Evolutionary conservation across 2,329 filamentous ascomycete species (phyloP).

Genomic region (Aureobasidium sp.): DNA sequence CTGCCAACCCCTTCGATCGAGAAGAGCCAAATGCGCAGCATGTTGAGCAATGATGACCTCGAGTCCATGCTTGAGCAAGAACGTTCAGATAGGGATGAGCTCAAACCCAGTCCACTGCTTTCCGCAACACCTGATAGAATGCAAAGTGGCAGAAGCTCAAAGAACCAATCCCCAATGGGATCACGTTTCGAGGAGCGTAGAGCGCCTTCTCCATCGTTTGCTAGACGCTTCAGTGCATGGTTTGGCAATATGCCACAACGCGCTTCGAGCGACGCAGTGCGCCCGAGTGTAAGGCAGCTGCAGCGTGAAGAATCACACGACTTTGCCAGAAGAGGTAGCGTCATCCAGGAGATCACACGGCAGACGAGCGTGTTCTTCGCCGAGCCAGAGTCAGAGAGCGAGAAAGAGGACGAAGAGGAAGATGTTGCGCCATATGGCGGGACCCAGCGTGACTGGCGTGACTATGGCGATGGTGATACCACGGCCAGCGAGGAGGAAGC

Average conservation of each 20-base stretch:
- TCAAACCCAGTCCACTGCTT: slow-evolving; percentile 21
- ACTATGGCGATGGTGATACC: slow-evolving; percentile 6
- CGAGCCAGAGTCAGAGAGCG: slow-evolving; percentile 26
- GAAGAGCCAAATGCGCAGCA: slow-evolving; percentile 21
- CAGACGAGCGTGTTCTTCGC: slow-evolving; percentile 41
- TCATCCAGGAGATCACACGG: slow-evolving; percentile 36
- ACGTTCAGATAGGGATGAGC: slow-evolving; percentile 21
- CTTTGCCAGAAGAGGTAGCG: slow-evolving; percentile 21
- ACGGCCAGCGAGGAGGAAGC: slow-evolving; percentile 12
- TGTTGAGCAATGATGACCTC: slow-evolving; percentile 41
- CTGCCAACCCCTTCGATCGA: slow-evolving; percentile 22
- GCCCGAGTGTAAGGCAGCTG: slow-evolving; percentile 7
- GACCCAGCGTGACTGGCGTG: neutral
- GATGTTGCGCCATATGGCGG: neutral
- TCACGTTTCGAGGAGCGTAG: neutral
- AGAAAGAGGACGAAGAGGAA: slow-evolving; percentile 18
- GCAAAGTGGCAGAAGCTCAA: neutral
- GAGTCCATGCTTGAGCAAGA: slow-evolving; percentile 31
- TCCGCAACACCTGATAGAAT: slow-evolving; percentile 13
- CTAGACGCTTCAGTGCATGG: slow-evolving; percentile 24
- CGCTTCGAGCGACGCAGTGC: slow-evolving; percentile 18
- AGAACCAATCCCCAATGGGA: neutral
- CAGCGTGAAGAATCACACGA: slow-evolving; percentile 9
- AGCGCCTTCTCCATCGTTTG: slow-evolving; percentile 22
- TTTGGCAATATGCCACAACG: slow-evolving; percentile 19